A percentile compares a stretch with the other conserved stretches of the same genome.
These are phyloP conservation scores for Rhizoctonia solani DNA, from an alignment of 1,284 basidiomycete species.

Conservation along the genomic window DNA sequence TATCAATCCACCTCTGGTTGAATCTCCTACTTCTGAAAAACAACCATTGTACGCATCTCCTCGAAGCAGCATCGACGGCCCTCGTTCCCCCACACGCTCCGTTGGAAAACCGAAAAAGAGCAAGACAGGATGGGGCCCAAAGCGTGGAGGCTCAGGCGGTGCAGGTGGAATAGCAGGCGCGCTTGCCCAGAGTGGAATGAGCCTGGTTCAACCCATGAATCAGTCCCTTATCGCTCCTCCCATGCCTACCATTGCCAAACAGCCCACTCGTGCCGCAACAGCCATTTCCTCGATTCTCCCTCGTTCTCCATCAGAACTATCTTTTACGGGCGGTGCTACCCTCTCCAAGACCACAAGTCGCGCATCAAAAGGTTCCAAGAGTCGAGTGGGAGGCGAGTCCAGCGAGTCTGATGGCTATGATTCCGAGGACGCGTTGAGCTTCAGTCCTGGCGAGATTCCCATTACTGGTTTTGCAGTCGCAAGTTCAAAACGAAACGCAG, in stretches of 20 bases:
- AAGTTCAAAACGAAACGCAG: slow-evolving; percentile 90
- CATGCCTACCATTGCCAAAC: slow-evolving; percentile 46
- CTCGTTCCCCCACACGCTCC: slow-evolving; percentile 19
- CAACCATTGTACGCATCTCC: slow-evolving; percentile 13
- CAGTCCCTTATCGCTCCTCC: slow-evolving; percentile 48
- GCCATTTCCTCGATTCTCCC: slow-evolving; percentile 38
- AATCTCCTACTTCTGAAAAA: slow-evolving; percentile 19
- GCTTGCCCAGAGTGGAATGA: slow-evolving; percentile 65
- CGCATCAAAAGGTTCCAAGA: slow-evolving; percentile 7
- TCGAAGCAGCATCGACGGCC: slow-evolving; percentile 15
- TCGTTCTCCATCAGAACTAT: slow-evolving; percentile 43
- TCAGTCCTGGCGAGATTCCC: slow-evolving; percentile 72
- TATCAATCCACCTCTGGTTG: slow-evolving; percentile 5
- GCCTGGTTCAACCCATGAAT: slow-evolving; percentile 62
- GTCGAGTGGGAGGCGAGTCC: slow-evolving; percentile 32
- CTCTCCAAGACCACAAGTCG: slow-evolving; percentile 35
- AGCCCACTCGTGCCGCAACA: slow-evolving; percentile 32
- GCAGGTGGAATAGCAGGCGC: slow-evolving; percentile 60
- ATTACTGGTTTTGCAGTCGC: slow-evolving; percentile 96
- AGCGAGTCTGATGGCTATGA: slow-evolving; percentile 41
- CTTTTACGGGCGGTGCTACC: slow-evolving; percentile 38
- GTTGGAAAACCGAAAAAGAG: not conserved
- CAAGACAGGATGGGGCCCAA: not conserved
- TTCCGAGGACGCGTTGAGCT: slow-evolving; percentile 48
- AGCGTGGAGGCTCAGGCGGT: slow-evolving; percentile 12